Percentiles rank a stretch among this genome's conserved stretches.
These are phyloP conservation scores for Scutellaria galericulata DNA, from an alignment of 257 asterid species.

Conservation along the genomic window DNA sequence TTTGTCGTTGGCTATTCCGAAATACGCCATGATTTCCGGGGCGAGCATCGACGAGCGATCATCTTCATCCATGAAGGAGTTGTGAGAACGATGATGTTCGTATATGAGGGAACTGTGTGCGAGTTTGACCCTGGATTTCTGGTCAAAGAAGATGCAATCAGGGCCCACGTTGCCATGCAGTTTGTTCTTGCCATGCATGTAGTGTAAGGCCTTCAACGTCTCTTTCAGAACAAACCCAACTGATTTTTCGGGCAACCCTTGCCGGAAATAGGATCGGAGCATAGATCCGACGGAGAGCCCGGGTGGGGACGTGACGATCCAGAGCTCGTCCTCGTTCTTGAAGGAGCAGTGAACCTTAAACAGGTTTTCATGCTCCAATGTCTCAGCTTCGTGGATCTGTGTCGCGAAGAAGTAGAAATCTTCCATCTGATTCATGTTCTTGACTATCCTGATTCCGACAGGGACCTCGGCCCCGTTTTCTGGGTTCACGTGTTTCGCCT, in stretches of 20 bases:
- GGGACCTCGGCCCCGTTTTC: background rate
- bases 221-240: constrained; percentile 18
- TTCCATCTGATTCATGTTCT: background rate
- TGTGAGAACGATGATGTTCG: background rate
- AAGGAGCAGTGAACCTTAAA: constrained; percentile 24
- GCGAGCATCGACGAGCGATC: no score
- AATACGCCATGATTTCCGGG: background rate
- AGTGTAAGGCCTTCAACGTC: constrained; percentile 5
- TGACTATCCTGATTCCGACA: constrained; percentile 24
- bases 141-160: constrained; percentile 17
- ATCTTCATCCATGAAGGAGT: no score
- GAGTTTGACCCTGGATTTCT: background rate
- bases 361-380: constrained; percentile 16
- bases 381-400: background rate
- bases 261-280: background rate
- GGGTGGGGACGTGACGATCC: constrained; percentile 26
- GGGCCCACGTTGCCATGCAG: background rate
- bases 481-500: constrained; percentile 6
- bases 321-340: background rate
- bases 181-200: constrained; percentile 22
- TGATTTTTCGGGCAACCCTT: constrained; percentile 3
- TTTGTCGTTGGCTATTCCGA: background rate
- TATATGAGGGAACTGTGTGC: background rate
- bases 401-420: constrained; percentile 2
- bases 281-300: background rate